Evolutionary conservation across 495 filamentous ascomycete species (phyloP).

Genomic region (Parmelia sp.): DNA sequence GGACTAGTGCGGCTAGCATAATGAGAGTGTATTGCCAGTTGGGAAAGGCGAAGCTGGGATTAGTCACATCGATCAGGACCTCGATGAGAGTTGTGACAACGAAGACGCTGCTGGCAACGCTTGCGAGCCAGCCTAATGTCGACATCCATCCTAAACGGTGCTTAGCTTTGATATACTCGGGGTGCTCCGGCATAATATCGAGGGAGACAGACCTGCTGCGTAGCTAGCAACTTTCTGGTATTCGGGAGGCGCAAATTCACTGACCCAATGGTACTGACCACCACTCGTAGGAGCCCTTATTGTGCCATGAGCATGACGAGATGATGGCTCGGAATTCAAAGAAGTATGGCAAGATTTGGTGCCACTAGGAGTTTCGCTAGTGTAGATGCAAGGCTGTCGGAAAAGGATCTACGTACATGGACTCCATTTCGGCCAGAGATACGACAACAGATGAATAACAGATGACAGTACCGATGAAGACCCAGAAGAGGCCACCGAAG

Average conservation of each 20-base stretch:
- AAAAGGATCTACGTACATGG: conserved; percentile 22
- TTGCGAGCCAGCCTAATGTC: conserved; percentile 38
- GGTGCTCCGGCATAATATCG: background rate
- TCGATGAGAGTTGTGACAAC: conserved; percentile 37
- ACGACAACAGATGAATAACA: conserved; percentile 34
- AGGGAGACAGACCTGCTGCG: conserved; percentile 28
- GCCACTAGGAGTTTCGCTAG: background rate
- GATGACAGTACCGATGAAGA: conserved; percentile 34
- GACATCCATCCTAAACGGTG: conserved; percentile 41
- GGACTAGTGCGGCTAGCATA: conserved; percentile 32
- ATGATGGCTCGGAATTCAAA: background rate
- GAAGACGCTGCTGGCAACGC: conserved; percentile 36
- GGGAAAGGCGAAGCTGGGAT: conserved; percentile 28
- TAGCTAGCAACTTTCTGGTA: conserved; percentile 38
- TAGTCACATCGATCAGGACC: conserved; percentile 29
- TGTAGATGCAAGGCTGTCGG: background rate
- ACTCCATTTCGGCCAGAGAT: conserved; percentile 37
- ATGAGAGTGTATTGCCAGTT: conserved; percentile 37
- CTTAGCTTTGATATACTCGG: background rate
- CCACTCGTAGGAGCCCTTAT: conserved; percentile 32
- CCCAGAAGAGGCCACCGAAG: conserved; percentile 36
- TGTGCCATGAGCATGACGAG: background rate
- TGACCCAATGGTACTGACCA: conserved; percentile 37
- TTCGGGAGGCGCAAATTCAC: conserved; percentile 34
- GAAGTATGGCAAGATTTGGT: background rate